Base-by-base conservation (phyloP, 106 monocot species). In the Dioscorea dumetorum region DNA sequence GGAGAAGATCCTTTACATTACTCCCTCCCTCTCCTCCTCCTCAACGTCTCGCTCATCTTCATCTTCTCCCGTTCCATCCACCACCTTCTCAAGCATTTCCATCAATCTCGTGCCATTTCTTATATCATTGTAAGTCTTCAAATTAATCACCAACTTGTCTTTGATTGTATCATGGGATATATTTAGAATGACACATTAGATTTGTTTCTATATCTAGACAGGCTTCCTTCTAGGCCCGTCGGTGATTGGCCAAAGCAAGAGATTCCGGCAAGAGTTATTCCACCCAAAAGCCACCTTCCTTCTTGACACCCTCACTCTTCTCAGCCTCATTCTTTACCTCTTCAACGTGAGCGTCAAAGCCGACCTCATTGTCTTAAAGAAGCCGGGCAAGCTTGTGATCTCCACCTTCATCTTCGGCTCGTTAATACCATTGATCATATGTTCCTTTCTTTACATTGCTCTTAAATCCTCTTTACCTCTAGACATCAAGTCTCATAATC, bases 341-440 rank as follows among this genome's bases (percentile, higher is more conserved):
- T 88, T 88, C 72, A 21, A 35, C 48, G 63, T 70, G 24, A 78
- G 77, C 57, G 72, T 88, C 13, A 83, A 84, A 67, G 77, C 81
- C 10, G 87, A 88, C 69, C 74, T 81, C 58, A 6, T 50, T 59
- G 48, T 84, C 22, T 59, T 81, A 52, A 73, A 33, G 24, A 80
- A 76, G 62, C 63, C 79, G 15, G 68, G 76, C 12, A 69, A 58
- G 18, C 54, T 61, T 2, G 78, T 72, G 12, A 19, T 72, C 14
- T 50, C 50, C 78, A 74, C 74, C 34, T 70, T 62, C 63, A 0
- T 77, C 18, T 50, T 17, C n/a, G 57, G 70, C 71, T 67, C 68
- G 57, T 0, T 76, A 23, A 13, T 72, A 63, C 72, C 79, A 35
- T 49, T 76, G 57, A 3, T 66, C 16, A n/a, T 77, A 15, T 22